Evolutionary conservation across 768 basidiomycete genomes (phyloP).

Genomic region (Amanita thiersii): DNA sequence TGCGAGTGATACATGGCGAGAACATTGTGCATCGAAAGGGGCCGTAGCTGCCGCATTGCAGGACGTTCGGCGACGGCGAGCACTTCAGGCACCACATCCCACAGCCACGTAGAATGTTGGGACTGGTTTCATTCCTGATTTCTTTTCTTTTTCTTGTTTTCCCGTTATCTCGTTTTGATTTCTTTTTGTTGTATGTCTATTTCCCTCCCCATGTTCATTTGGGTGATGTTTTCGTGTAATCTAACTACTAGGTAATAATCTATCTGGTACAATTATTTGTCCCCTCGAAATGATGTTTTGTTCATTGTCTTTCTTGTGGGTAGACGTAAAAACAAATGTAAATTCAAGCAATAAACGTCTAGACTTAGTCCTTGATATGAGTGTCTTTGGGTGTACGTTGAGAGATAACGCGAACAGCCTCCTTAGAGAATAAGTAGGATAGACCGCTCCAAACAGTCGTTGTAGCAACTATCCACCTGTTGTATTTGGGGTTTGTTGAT

Average conservation of each 20-base stretch:
- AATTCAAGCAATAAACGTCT: neutral
- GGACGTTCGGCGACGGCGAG: slow-evolving; percentile 55
- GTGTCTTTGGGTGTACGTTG: slow-evolving; percentile 18
- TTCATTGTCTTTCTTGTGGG: too few relatives aligned
- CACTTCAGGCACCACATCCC: slow-evolving; percentile 14
- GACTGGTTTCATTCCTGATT: too few relatives aligned
- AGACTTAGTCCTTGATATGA: slow-evolving; percentile 10
- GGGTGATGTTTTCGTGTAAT: slow-evolving; percentile 5
- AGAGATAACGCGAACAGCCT: slow-evolving; percentile 58
- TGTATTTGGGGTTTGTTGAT: slow-evolving; percentile 1
- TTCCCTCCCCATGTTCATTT: neutral
- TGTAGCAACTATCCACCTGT: slow-evolving; percentile 77
- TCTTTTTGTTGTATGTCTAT: slow-evolving; percentile 5
- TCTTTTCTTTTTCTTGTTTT: neutral
- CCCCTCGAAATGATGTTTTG: neutral
- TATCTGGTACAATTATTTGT: neutral
- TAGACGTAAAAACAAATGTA: neutral
- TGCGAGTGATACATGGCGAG: slow-evolving; percentile 56
- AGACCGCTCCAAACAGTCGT: slow-evolving; percentile 92
- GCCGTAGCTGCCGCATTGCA: slow-evolving; percentile 59
- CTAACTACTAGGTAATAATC: slow-evolving; percentile 1
- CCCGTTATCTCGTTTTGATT: neutral
- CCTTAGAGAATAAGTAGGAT: slow-evolving; percentile 71
- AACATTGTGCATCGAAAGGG: slow-evolving; percentile 51
- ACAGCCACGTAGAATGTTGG: neutral